Base-by-base conservation (phyloP, 371 early-diverging fungal species). In the Apophysomyces trapeziformis region DNA sequence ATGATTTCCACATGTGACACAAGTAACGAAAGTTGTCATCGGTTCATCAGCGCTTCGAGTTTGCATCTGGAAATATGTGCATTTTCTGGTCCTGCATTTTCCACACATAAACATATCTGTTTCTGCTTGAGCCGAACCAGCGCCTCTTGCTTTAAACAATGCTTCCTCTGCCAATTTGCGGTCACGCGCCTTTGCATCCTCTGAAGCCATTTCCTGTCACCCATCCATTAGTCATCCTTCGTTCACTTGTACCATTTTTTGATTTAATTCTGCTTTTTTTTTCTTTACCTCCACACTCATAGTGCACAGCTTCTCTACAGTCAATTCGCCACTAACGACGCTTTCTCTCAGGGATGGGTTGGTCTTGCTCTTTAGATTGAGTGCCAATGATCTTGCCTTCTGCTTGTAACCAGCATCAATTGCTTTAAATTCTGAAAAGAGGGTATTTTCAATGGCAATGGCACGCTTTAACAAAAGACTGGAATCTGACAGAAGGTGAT, bases 41-140 rank as follows among this genome's bases (percentile, higher is more conserved):
- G 98, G 98, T 83, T 98, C 99, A 90, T 99, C 99, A 21, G 99
- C 99, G 72, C 94, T 93, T 47, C 99, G 87, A 36, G 83, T 82
- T 69, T 82, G 83, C 64, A 99, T 99, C 85, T 99, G 99, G 84
- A 90, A 97, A 80, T 97, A 99, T 8, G 92, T 91, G 67, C 93
- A 91, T 71, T 90, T 95, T 58, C 97, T 87, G 50, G 87, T 72
- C 59, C 88, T 89, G 85, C 99, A 99, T 75, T 95, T 94, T 43
- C 96, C 96, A 72, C 99, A 99, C 71, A 86, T 91, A 84, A 98
- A 98, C 87, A 89, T 88, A 72, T 96, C 96, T 4, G 98, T 99
- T 75, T 91, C 95, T 7, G 96, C 95, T 69, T 90, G 86, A 46
- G 85, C 77, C 39, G 87, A 87, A 32, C 79, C 86, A 7, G 96